A percentile compares a stretch with the other conserved stretches of the same genome.
phyloP scores from a whole-genome alignment of 129 eudicot species.

The Sambucus nigra region DNA sequence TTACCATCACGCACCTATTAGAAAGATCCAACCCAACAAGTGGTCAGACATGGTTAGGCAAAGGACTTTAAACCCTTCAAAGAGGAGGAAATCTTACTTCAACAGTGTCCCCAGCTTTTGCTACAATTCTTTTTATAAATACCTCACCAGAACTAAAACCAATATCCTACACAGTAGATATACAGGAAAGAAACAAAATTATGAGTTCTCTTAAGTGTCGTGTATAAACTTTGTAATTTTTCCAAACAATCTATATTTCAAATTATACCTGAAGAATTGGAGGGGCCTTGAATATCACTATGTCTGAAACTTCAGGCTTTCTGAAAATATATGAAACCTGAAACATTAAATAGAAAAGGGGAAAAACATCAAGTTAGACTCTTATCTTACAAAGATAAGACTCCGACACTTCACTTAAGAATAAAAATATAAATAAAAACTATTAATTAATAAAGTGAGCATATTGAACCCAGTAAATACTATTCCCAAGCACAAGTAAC shows the following conservation, averaged over 20 bases:
- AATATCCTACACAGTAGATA: conserved; percentile 35
- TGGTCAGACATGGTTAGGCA: conserved; percentile 2
- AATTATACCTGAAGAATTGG: conserved; percentile 71
- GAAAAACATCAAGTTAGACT: neutral
- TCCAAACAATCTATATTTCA: conserved; percentile 3
- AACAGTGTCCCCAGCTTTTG: conserved; percentile 77
- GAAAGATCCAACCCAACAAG: neutral
- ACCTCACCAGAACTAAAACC: conserved; percentile 63
- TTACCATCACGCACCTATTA: conserved; percentile 66
- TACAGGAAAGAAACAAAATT: conserved; percentile 6
- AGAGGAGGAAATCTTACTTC: conserved; percentile 42
- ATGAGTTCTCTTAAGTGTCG: neutral
- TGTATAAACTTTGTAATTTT: neutral
- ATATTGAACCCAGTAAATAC: no score
- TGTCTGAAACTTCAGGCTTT: conserved; percentile 74
- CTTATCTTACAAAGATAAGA: neutral
- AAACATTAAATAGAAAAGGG: conserved; percentile 10
- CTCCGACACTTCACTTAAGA: neutral
- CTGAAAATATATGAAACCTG: conserved; percentile 90
- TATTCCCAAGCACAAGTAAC: no score
- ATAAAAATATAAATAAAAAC: no score
- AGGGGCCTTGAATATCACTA: conserved; percentile 85
- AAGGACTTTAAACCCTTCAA: neutral
- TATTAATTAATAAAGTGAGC: no score
- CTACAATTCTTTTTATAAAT: conserved; percentile 82